Evolutionary conservation across 441 rosid species (phyloP).

Genomic region (Pelargonium cotyledonis): DNA sequence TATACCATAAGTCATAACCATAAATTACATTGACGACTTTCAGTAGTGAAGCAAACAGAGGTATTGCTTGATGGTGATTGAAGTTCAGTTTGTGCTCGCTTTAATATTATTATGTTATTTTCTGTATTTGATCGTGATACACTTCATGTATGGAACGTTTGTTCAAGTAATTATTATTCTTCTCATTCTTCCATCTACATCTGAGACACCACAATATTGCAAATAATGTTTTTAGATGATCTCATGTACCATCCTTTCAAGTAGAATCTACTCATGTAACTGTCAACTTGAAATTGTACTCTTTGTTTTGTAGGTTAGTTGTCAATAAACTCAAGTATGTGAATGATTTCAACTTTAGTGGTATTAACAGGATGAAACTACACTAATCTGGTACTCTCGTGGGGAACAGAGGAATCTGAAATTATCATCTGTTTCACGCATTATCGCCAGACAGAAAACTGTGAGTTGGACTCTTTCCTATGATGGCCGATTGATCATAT

Average conservation of each 20-base stretch:
- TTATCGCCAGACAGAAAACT: conserved; percentile 92
- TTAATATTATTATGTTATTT: no score
- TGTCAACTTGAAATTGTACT: not conserved
- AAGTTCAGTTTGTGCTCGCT: no score
- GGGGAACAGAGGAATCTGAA: conserved; percentile 87
- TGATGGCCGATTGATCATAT: not conserved
- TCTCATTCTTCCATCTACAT: not conserved
- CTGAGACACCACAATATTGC: no score
- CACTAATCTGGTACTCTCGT: conserved; percentile 92
- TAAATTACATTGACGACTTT: no score
- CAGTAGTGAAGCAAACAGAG: no score
- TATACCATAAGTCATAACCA: no score
- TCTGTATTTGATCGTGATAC: no score
- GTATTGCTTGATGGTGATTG: no score
- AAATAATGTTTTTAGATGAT: no score
- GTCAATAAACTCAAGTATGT: conserved; percentile 1
- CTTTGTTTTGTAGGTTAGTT: not conserved
- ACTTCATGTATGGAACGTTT: not conserved
- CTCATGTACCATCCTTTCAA: no score
- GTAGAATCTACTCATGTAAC: no score
- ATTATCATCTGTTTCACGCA: conserved; percentile 80
- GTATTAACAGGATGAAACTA: conserved; percentile 69
- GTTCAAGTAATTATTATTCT: not conserved
- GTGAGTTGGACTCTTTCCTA: conserved; percentile 41
- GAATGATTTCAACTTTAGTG: conserved; percentile 3